Base-by-base conservation (phyloP, 768 basidiomycete genomes). In the Macrolepiota albuminosa region DNA sequence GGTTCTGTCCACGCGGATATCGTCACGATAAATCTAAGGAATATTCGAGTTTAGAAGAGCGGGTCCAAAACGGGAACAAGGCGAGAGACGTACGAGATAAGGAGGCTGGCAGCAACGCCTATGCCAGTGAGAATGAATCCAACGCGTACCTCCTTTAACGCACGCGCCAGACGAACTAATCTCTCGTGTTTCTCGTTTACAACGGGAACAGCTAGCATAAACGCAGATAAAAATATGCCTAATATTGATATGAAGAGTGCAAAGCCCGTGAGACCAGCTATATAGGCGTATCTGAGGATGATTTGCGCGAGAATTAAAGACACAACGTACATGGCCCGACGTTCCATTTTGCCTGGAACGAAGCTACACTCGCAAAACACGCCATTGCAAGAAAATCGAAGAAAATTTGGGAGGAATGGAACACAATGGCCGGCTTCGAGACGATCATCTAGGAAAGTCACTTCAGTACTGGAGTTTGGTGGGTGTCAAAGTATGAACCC, bases 331-430 rank as follows among this genome's bases (percentile, higher is more conserved):
- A 97, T 42, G 93, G 91, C 8, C 91, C 91, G 26, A 96, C 81
- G 10, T 79, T 68, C 84, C 85, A 95, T 64, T 89, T 88, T 4
- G 91, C 86, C 67, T 98, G 95, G 72, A 96, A 98, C 24, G 79
- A 76, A 0, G 95, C 95, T 4, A 94, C 90, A 66, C 89, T 87
- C 8, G 91, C 95, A 66, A 93, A 94, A 69, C 93, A 95, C 50
- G 88, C 89, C 85, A 96, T 89, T 13, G 92, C 85, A 49, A 98
- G 81, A 69, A 98, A 97, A 71, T 89, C 88, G 85, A 96, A 94
- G 80, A 98, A 95, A 56, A 85, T 81, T 77, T 96, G 90, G 3
- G 83, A 85, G 34, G 83, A 71, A 70, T 90, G 85, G 69, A 87
- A 86, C 57, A 92, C 79, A 69, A 93, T 89, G 61, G 86, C 79